phyloP scores from a whole-genome alignment of 257 asterid species.

The Orobanche coerulescens region DNA sequence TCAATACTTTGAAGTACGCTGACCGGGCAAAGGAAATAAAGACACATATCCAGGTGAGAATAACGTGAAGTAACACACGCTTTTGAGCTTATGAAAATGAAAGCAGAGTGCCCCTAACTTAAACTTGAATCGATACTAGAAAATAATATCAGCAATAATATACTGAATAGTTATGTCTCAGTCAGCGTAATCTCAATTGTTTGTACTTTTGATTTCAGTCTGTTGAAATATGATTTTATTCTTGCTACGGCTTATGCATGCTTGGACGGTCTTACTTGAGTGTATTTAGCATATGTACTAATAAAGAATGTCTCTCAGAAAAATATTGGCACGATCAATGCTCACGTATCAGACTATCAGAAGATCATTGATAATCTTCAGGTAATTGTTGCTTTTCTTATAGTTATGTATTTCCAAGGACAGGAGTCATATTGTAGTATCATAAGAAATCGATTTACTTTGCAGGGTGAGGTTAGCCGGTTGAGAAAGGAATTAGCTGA shows the following conservation, averaged over 20 bases:
- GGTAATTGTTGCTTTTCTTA: constrained; percentile 33
- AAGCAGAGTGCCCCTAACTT: not conserved
- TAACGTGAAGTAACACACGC: constrained; percentile 4
- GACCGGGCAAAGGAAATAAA: constrained; percentile 91
- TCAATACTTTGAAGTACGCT: constrained; percentile 90
- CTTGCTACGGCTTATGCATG: not conserved
- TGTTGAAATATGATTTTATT: not conserved
- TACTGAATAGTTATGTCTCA: constrained; percentile 5
- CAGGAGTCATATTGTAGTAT: constrained; percentile 11
- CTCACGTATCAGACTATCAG: constrained; percentile 84
- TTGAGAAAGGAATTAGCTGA: constrained; percentile 81
- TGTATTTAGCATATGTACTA: constrained; percentile 19
- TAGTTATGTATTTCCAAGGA: constrained; percentile 12
- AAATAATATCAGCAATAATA: not conserved
- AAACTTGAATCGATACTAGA: constrained; percentile 6
- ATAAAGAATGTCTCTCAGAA: constrained; percentile 46
- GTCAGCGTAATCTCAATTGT: not conserved
- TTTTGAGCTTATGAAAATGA: constrained; percentile 15
- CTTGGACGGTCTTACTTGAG: not conserved
- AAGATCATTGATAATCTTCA: constrained; percentile 91
- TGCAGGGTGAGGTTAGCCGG: constrained; percentile 76
- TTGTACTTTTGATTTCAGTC: not conserved
- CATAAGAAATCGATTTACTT: constrained; percentile 20
- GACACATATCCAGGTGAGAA: constrained; percentile 88
- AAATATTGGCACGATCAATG: constrained; percentile 75